These are phyloP conservation scores for Annona cherimola DNA, from an alignment of 164 flowering plant species.

Conservation along the genomic window DNA sequence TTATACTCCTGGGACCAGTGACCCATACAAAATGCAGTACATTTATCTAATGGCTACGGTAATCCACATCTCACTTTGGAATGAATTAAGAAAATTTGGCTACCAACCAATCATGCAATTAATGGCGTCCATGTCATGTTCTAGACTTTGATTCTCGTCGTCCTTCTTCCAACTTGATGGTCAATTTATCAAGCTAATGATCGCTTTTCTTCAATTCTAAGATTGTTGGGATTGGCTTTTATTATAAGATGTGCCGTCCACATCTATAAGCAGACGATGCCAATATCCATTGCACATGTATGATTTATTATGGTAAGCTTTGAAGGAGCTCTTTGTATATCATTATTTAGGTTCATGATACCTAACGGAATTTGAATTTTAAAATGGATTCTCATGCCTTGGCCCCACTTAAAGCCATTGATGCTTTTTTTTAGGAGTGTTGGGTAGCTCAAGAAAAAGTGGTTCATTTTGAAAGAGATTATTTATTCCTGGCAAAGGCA, in stretches of 20 bases:
- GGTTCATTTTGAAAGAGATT: too few relatives aligned
- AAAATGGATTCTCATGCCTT: background rate
- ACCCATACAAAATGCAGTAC: too few relatives aligned
- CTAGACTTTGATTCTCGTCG: background rate
- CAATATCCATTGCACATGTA: background rate
- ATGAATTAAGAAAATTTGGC: too few relatives aligned
- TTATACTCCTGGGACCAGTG: too few relatives aligned
- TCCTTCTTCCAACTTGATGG: background rate
- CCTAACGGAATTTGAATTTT: background rate
- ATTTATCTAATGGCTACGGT: too few relatives aligned
- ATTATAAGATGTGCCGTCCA: background rate
- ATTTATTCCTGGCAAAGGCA: too few relatives aligned
- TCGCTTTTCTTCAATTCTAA: too few relatives aligned
- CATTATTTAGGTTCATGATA: background rate
- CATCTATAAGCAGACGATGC: background rate
- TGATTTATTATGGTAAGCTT: background rate
- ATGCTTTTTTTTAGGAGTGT: background rate
- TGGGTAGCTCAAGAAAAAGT: background rate
- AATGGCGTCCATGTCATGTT: background rate
- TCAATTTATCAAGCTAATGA: too few relatives aligned
- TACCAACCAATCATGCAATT: background rate
- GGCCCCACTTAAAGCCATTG: background rate
- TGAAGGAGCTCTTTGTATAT: background rate
- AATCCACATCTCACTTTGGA: too few relatives aligned
- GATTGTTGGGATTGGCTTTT: background rate